A percentile compares a stretch with the other conserved stretches of the same genome.
phyloP scores from a whole-genome alignment of 768 basidiomycete genomes.

The Lentinula aciculospora region DNA sequence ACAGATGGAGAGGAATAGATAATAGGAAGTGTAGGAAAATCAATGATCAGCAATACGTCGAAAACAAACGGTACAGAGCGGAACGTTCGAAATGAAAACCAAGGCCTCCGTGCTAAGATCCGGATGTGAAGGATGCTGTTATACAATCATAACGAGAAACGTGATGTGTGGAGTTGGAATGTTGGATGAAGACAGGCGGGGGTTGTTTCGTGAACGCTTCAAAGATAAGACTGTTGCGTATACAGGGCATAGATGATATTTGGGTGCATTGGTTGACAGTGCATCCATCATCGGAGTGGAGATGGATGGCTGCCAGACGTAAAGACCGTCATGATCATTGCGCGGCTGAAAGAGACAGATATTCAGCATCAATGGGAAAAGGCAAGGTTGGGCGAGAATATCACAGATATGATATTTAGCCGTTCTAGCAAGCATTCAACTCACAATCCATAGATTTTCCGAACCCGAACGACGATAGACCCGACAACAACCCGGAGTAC shows the following conservation, averaged over 20 bases:
- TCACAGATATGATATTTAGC: background rate
- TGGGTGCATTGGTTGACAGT: background rate
- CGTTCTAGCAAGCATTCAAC: background rate
- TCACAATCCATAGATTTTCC: background rate
- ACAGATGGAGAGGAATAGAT: background rate
- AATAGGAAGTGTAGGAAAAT: background rate
- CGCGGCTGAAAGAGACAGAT: background rate
- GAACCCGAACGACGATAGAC: background rate
- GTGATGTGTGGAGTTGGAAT: too few species aligned
- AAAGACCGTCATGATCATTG: background rate
- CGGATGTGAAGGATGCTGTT: too few species aligned
- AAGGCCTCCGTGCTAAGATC: too few species aligned
- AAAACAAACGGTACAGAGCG: background rate
- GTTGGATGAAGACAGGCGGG: too few species aligned
- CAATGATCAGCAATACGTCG: background rate
- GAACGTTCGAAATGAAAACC: too few species aligned
- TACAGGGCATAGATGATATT: background rate
- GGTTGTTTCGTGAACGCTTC: background rate
- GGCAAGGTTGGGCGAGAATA: background rate
- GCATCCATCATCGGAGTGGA: background rate
- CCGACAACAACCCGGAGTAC: background rate
- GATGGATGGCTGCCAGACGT: background rate
- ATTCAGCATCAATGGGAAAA: background rate
- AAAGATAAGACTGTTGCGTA: background rate
- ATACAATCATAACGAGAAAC: too few species aligned